Base-by-base conservation (phyloP, 495 filamentous ascomycete genomes). In the Chaetomium fimeti region DNA sequence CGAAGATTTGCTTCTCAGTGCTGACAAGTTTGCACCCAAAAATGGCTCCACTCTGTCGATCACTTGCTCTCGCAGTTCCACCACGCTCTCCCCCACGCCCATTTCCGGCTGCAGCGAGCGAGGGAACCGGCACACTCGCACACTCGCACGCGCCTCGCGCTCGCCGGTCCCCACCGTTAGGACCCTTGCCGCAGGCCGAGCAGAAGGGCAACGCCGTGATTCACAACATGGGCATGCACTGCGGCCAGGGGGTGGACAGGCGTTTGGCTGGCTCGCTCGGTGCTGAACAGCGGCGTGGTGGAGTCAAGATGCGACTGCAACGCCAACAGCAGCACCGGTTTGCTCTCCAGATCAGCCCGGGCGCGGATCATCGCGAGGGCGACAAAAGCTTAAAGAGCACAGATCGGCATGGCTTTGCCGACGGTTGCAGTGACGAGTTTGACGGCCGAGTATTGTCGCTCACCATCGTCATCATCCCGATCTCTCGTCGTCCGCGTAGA, bases 291-390 rank as follows among this genome's bases (percentile, higher is more conserved):
- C 43, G 48, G 24, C 27, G 22, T 25, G 48, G 48, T 52, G 48
- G 48, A 27, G 48, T 27, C 16, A 24, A 6, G 48, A 52, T 52
- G 22, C 22, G n/a, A 52, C 48, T 52, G 48, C 22, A 9, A 8
- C 22, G 16, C 48, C 2, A 3, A 47, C 42, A 15, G 13, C 2
- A 5, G 42, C 3, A 48, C 20, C 29, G 13, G 24, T 52, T 52
- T 52, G 48, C 22, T 52, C 16, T 52, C 48, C 22, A 27, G 48
- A 22, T 27, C 48, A 52, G 48, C 43, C 22, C 15, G 3, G 22
- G 22, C 24, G 48, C 48, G 48, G 48, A 52, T 52, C 48, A 27
- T 27, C 16, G 48, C 48, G 48, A 52, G 48, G 48, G 24, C 13
- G 27, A 12, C 11, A 25, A 15, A 52, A 52, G 11, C 48, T 52